These are phyloP conservation scores for Scytalidium sp. DNA, from an alignment of 2,329 filamentous ascomycete species.

Conservation along the genomic window DNA sequence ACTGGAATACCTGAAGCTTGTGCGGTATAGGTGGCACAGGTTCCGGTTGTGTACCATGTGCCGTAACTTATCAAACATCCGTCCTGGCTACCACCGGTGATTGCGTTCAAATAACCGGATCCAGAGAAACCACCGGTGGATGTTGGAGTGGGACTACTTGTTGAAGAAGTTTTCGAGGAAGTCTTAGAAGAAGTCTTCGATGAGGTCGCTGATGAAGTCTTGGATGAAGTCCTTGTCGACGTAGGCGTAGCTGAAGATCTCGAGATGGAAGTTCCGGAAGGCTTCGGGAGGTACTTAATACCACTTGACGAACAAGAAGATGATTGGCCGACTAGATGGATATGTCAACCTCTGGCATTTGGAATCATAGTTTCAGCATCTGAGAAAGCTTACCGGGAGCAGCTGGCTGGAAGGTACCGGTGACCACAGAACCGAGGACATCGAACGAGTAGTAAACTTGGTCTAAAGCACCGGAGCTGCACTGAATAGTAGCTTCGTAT, in stretches of 20 bases:
- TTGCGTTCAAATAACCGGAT: slow-evolving; percentile 57
- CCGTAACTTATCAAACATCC: slow-evolving; percentile 69
- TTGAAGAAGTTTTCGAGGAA: slow-evolving; percentile 12
- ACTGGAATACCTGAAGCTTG: slow-evolving; percentile 39
- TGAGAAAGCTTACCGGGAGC: slow-evolving; percentile 8
- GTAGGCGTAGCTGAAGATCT: neutral
- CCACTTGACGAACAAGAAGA: slow-evolving; percentile 54
- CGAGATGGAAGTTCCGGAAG: neutral
- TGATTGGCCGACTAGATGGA: neutral
- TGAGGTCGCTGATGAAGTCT: no score
- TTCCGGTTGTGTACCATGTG: slow-evolving; percentile 65
- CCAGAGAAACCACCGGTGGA: slow-evolving; percentile 39
- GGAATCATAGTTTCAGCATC: neutral
- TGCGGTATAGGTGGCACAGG: slow-evolving; percentile 64
- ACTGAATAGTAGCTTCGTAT: slow-evolving; percentile 41
- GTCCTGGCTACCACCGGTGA: slow-evolving; percentile 41
- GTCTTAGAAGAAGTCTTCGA: no score
- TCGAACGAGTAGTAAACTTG: slow-evolving; percentile 49
- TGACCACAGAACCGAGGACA: slow-evolving; percentile 44
- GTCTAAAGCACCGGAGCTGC: slow-evolving; percentile 40
- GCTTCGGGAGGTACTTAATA: slow-evolving; percentile 51
- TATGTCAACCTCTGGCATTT: neutral
- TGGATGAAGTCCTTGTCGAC: neutral
- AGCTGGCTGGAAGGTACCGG: slow-evolving; percentile 35
- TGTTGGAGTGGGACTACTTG: slow-evolving; percentile 26